phyloP scores from a whole-genome alignment of 352 stramenopile genomes.

The Aphanomyces invadans region DNA sequence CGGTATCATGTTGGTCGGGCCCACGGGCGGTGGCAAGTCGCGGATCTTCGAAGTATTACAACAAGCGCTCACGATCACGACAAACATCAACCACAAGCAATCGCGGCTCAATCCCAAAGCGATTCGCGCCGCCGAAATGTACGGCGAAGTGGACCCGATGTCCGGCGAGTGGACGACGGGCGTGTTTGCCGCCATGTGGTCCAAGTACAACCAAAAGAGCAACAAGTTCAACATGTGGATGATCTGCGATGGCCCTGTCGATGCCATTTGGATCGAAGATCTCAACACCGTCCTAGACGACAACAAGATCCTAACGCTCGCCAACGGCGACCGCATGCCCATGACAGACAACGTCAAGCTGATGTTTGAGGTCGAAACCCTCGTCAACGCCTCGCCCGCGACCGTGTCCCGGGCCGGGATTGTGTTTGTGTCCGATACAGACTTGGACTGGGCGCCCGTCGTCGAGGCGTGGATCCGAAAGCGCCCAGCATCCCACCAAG shows the following conservation, averaged over 20 bases:
- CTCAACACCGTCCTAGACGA: slow-evolving; percentile 97
- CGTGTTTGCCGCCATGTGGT: slow-evolving; percentile 98
- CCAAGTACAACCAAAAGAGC: slow-evolving; percentile 96
- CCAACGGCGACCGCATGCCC: slow-evolving; percentile 96
- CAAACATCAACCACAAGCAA: slow-evolving; percentile 92
- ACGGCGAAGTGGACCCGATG: slow-evolving; percentile 94
- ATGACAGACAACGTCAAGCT: slow-evolving; percentile 98
- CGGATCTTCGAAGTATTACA: slow-evolving; percentile 95
- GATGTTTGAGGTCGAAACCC: slow-evolving; percentile 96
- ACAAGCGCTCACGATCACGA: slow-evolving; percentile 89
- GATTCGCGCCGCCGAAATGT: slow-evolving; percentile 97
- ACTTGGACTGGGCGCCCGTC: slow-evolving; percentile 96
- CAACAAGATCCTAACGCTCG: slow-evolving; percentile 96
- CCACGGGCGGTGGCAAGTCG: slow-evolving; percentile 95
- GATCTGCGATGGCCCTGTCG: slow-evolving; percentile 94
- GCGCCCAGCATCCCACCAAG: slow-evolving; percentile 75
- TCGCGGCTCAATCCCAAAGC: slow-evolving; percentile 96
- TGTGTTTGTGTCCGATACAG: slow-evolving; percentile 97
- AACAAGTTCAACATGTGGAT: slow-evolving; percentile 99
- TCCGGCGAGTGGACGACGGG: slow-evolving; percentile 97
- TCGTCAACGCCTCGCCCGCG: slow-evolving; percentile 95
- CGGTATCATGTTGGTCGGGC: slow-evolving; percentile 98
- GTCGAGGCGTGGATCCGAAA: slow-evolving; percentile 95
- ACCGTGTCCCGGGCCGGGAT: slow-evolving; percentile 96
- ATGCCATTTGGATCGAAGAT: slow-evolving; percentile 99